A percentile compares a stretch with the other conserved stretches of the same genome.
Evolutionary conservation across 2,329 filamentous ascomycete genomes (phyloP).

Genomic region (Triangularia setosa): DNA sequence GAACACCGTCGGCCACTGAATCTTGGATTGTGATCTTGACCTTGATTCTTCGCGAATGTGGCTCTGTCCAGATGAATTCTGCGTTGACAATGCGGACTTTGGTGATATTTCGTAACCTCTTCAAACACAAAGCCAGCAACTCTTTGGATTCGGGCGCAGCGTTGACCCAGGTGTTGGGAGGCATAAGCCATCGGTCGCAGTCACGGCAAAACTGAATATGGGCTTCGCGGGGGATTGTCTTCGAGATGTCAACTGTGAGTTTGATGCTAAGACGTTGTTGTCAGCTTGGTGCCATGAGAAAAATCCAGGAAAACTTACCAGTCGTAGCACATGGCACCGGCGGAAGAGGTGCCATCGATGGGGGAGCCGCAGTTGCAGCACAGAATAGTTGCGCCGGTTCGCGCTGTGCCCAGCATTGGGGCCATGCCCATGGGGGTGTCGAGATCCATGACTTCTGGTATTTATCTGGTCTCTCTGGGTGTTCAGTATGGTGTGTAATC

Average conservation of each 20-base stretch:
- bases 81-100: constrained; percentile 95
- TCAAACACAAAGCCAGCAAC: constrained; percentile 84
- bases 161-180: constrained; percentile 80
- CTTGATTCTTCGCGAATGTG: constrained; percentile 86
- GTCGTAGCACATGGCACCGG: constrained; percentile 89
- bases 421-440: constrained; percentile 32
- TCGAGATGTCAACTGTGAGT: constrained; percentile 86
- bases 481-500: neutral
- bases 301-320: constrained; percentile 42
- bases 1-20: constrained; percentile 56
- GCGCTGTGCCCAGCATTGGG: constrained; percentile 23
- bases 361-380: constrained; percentile 97
- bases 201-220: constrained; percentile 88
- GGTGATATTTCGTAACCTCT: constrained; percentile 78
- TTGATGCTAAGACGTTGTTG: constrained; percentile 54
- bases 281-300: neutral
- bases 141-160: constrained; percentile 86
- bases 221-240: constrained; percentile 86
- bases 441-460: constrained; percentile 29
- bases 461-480: neutral
- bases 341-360: constrained; percentile 84
- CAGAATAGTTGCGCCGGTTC: constrained; percentile 52
- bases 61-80: constrained; percentile 96
- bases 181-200: constrained; percentile 89
- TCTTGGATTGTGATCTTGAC: constrained; percentile 93